Evolutionary conservation across 1,284 basidiomycete genomes (phyloP).

Genomic region (Apiotrichum gamsii): DNA sequence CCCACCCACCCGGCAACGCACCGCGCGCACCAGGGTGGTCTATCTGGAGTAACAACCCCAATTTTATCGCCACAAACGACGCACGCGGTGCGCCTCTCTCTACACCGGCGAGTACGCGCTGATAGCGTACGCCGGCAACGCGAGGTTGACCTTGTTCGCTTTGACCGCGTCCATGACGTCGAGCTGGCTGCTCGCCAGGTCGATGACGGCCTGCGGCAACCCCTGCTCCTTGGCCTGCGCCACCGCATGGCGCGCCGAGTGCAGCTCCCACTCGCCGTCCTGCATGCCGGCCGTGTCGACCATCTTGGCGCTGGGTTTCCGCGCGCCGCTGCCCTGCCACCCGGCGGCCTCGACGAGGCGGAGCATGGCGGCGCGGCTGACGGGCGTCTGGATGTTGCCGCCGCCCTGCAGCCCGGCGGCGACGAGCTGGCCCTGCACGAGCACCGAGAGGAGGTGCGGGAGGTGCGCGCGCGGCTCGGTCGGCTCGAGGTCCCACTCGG

Average conservation of each 20-base stretch:
- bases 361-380: neutral
- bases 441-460: constrained; percentile 5
- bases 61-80: too few species aligned
- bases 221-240: neutral
- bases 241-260: neutral
- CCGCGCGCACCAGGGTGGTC: too few species aligned
- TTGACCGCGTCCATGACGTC: neutral
- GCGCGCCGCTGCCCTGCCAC: neutral
- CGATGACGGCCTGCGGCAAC: neutral
- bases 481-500: constrained; percentile 5
- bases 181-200: neutral
- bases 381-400: constrained; percentile 1
- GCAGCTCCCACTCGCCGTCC: constrained; percentile 5
- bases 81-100: too few species aligned
- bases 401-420: neutral
- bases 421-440: neutral
- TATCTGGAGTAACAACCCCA: too few species aligned
- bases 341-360: neutral
- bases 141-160: neutral
- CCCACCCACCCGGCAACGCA: too few species aligned
- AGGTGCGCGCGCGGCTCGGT: neutral
- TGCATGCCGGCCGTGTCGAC: neutral
- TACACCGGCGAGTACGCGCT: too few species aligned
- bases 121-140: neutral
- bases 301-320: neutral